phyloP scores from a whole-genome alignment of 768 basidiomycete species.

The Lactarius trivialis region DNA sequence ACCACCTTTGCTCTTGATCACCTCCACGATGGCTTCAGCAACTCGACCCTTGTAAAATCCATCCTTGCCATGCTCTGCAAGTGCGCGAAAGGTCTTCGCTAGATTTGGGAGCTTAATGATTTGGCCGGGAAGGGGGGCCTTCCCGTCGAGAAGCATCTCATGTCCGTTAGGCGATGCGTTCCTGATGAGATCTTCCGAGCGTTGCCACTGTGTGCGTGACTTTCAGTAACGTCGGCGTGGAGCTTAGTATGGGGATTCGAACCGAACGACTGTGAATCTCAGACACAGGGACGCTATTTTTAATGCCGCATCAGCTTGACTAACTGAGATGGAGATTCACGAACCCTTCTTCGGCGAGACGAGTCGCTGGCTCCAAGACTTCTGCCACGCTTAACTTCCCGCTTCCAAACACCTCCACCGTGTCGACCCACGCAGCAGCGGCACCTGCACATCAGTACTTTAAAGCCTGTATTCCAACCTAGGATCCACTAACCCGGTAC shows the following conservation, averaged over 20 bases:
- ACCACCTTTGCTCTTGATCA: conserved; percentile 82
- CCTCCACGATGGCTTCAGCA: conserved; percentile 82
- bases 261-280: conserved; percentile 67
- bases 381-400: conserved; percentile 62
- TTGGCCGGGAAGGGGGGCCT: conserved; percentile 80
- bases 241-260: conserved; percentile 23
- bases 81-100: conserved; percentile 73
- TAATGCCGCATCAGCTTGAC: not conserved
- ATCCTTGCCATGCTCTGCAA: conserved; percentile 77
- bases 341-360: conserved; percentile 87
- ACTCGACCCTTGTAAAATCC: conserved; percentile 93
- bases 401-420: conserved; percentile 75
- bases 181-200: conserved; percentile 63
- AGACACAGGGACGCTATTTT: conserved; percentile 71
- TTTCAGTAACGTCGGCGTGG: conserved; percentile 8
- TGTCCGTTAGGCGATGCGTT: conserved; percentile 77
- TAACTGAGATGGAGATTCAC: no score
- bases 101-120: conserved; percentile 76
- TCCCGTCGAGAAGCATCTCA: conserved; percentile 83
- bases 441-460: conserved; percentile 48
- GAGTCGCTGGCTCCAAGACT: conserved; percentile 81
- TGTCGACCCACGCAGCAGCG: conserved; percentile 94
- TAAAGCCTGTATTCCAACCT: not conserved
- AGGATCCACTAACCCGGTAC: conserved; percentile 52
- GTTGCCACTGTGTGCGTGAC: conserved; percentile 41